Evolutionary conservation across 768 basidiomycete species (phyloP), one percentile per base, ranked within the genome.

Genomic region (Lyophyllum semitale): DNA sequence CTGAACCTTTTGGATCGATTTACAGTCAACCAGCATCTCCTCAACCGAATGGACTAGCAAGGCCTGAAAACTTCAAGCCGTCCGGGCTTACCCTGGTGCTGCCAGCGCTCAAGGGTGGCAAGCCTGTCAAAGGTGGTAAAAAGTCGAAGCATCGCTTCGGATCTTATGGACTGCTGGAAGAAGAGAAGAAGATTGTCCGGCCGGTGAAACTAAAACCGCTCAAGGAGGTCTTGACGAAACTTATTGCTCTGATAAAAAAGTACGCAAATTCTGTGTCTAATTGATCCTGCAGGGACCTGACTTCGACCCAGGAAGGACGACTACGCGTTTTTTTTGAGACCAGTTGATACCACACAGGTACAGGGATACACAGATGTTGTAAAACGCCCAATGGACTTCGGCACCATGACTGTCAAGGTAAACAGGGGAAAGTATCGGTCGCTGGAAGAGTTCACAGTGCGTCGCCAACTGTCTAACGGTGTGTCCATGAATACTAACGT

Each of bases 331-430:
- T 93, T 93, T 67, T 68, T 91, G 52, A 64, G 70, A 33, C 89
- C 89, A 1, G 91, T 93, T 6, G 78, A 91, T 66, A 67, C 70
- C 0, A 67, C 73, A 1, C 77, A 81, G 59, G 84, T 90, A 0
- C 79, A 84, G 11, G 84, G 84, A 1, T 88, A 88, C 59, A 53
- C 74, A 12, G 84, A 88, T 75, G 73, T 86, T 45, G 84, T 98
- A 48, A 87, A 89, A 62, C 77, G 79, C 18, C 94, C 95, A 7
- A 98, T 98, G 95, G 95, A 98, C 64, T 77, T 98, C 53, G 90
- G 91, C 0, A 95, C 94, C 0, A 89, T 98, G 76, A 72, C 85
- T 18, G 74, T 76, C 51, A 96, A 95, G 71, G 88, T 95, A 42
- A 79, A 79, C 54, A 82, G 73, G 63, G 89, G 89, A 5, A 84